A percentile compares a stretch with the other conserved stretches of the same genome.
Evolutionary conservation across 495 filamentous ascomycete genomes (phyloP).

Genomic region (Penicilliopsis zonata): DNA sequence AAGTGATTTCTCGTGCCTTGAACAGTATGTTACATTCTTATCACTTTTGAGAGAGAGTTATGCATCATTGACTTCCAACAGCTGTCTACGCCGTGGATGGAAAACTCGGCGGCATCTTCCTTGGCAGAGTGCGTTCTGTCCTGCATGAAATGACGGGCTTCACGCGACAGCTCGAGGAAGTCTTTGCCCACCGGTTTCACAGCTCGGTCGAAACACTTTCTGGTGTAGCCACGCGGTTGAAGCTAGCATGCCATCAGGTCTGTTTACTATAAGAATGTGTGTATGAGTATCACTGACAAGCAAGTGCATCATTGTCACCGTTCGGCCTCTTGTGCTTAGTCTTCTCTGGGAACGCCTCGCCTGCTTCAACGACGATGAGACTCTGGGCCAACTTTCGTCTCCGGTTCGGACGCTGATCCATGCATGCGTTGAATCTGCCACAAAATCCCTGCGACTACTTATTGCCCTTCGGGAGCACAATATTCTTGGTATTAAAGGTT

Average conservation of each 20-base stretch:
- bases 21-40: slow-evolving; percentile 5
- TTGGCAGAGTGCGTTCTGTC: slow-evolving; percentile 14
- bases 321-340: slow-evolving; percentile 17
- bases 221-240: slow-evolving; percentile 18
- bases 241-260: slow-evolving; percentile 19
- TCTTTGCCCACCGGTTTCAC: slow-evolving; percentile 16
- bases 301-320: slow-evolving; percentile 21
- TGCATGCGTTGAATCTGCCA: slow-evolving; percentile 15
- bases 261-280: not conserved
- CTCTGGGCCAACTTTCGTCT: slow-evolving; percentile 7
- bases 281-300: not conserved
- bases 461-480: slow-evolving; percentile 14
- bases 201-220: slow-evolving; percentile 14
- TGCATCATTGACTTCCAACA: too few relatives aligned
- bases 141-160: slow-evolving; percentile 15
- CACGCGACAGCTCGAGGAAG: slow-evolving; percentile 14
- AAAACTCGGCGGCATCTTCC: slow-evolving; percentile 14
- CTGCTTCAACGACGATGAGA: slow-evolving; percentile 9
- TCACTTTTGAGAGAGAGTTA: slow-evolving; percentile 1
- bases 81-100: slow-evolving; percentile 20
- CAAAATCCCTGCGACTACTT: slow-evolving; percentile 15
- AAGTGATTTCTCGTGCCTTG: slow-evolving; percentile 14
- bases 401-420: slow-evolving; percentile 15
- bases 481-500: slow-evolving; percentile 12
- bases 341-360: slow-evolving; percentile 14